Percentiles rank a stretch among this genome's conserved stretches.
phyloP scores from a whole-genome alignment of 2,329 filamentous ascomycete species.

The Aspergillus awamori region DNA sequence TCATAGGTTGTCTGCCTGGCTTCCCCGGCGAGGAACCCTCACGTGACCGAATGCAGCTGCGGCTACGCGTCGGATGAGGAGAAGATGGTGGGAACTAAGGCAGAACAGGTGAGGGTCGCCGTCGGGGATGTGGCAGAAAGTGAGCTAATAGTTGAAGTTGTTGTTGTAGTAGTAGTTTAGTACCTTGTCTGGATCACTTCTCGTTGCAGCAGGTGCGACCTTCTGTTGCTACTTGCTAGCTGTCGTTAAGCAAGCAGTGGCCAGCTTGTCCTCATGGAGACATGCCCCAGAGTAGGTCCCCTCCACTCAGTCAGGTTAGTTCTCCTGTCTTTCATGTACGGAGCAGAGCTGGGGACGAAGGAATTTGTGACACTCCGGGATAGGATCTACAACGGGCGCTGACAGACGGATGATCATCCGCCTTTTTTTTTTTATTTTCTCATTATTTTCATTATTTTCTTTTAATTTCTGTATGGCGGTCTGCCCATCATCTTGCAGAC shows the following conservation, averaged over 20 bases:
- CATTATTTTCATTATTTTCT: too few species aligned
- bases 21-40: constrained; percentile 8
- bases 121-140: not conserved
- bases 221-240: not conserved
- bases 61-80: constrained; percentile 21
- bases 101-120: not conserved
- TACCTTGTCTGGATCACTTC: not conserved
- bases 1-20: not conserved
- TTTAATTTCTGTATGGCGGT: not conserved
- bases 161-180: too few species aligned
- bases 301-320: not conserved
- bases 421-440: not conserved
- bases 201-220: not conserved
- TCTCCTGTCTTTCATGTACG: too few species aligned
- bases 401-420: constrained; percentile 15
- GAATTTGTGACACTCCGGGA: not conserved
- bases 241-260: not conserved
- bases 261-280: not conserved
- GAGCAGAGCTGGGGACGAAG: not conserved
- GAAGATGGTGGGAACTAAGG: constrained; percentile 2
- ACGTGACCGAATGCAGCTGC: constrained; percentile 26
- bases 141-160: too few species aligned
- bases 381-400: constrained; percentile 7
- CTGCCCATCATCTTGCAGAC: constrained; percentile 2
- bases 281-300: not conserved